Percentiles rank a stretch among this genome's conserved stretches.
Evolutionary conservation across 2,329 filamentous ascomycete genomes (phyloP).

Genomic region (Didymella glomerata): DNA sequence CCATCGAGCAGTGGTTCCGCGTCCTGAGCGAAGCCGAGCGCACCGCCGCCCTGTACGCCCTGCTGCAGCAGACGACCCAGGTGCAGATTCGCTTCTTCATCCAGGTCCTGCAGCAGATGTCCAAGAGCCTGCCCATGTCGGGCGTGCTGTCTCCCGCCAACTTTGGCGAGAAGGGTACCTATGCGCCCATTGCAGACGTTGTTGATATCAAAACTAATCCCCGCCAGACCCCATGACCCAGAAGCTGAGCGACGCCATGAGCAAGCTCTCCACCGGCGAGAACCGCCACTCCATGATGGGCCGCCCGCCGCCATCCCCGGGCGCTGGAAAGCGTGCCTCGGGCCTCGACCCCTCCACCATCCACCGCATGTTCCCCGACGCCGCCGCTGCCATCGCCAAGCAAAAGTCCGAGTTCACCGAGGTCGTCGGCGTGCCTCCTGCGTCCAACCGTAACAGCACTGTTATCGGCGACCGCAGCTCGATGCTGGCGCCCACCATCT

Average conservation of each 20-base stretch:
- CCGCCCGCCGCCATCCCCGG: constrained; percentile 77
- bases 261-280: constrained; percentile 87
- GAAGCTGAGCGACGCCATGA: constrained; percentile 95
- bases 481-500: constrained; percentile 77
- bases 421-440: constrained; percentile 86
- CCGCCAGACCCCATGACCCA: constrained; percentile 98
- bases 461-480: constrained; percentile 81
- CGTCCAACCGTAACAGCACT: constrained; percentile 91
- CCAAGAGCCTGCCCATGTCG: constrained; percentile 96
- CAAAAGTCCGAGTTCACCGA: constrained; percentile 98
- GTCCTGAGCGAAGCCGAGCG: constrained; percentile 96
- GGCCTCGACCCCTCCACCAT: constrained; percentile 93
- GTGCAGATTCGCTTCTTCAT: constrained; percentile 99
- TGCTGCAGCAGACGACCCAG: constrained; percentile 97
- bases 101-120: constrained; percentile 98
- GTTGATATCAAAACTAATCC: too few relatives aligned
- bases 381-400: constrained; percentile 95
- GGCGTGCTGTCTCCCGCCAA: constrained; percentile 92
- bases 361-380: constrained; percentile 99
- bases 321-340: constrained; percentile 82
- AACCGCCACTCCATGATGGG: constrained; percentile 81
- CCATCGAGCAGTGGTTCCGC: constrained; percentile 99
- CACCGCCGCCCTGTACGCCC: constrained; percentile 91
- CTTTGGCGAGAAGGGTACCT: constrained; percentile 86
- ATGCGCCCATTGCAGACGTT: too few relatives aligned